Conservation (phyloP, 2,329 filamentous ascomycete species). For the Rosellinia necatrix region DNA sequence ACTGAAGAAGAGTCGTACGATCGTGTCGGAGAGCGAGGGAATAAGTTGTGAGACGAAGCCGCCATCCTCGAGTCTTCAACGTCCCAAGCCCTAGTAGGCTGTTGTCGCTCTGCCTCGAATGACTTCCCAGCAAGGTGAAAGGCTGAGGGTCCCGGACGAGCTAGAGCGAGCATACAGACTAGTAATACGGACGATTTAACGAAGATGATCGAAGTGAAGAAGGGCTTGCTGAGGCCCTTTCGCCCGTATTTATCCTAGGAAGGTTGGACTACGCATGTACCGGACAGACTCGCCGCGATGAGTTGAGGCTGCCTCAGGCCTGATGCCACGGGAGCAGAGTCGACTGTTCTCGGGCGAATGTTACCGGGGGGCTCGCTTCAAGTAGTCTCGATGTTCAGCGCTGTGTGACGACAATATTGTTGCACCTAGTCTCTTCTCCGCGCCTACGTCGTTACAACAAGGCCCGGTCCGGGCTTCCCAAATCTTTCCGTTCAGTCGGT, state of each 20-base stretch:
- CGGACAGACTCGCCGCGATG: conserved; percentile 31
- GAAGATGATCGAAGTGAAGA: conserved; percentile 32
- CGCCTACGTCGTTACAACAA: conserved; percentile 22
- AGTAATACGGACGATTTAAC: conserved; percentile 30
- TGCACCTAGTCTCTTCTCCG: conserved; percentile 27
- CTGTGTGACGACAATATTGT: conserved; percentile 37
- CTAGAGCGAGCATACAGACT: conserved; percentile 46
- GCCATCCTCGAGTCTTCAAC: conserved; percentile 53
- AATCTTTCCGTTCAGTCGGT: neutral
- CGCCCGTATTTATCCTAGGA: conserved; percentile 32
- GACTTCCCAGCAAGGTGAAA: conserved; percentile 46
- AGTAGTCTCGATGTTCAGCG: conserved; percentile 31
- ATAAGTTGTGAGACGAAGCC: conserved; percentile 60
- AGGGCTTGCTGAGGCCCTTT: conserved; percentile 32
- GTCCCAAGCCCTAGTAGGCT: conserved; percentile 42
- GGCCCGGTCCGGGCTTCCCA: neutral
- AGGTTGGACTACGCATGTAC: conserved; percentile 34
- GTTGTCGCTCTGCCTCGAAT: conserved; percentile 44
- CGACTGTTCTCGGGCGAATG: conserved; percentile 33
- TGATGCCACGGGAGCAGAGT: conserved; percentile 32
- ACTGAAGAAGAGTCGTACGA: conserved; percentile 69
- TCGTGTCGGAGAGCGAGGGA: conserved; percentile 63
- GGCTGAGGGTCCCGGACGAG: conserved; percentile 45
- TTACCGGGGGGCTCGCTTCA: conserved; percentile 33
- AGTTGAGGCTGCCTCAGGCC: conserved; percentile 37